Conservation (phyloP, 768 basidiomycete species). For the Kwoniella heveanensis region DNA sequence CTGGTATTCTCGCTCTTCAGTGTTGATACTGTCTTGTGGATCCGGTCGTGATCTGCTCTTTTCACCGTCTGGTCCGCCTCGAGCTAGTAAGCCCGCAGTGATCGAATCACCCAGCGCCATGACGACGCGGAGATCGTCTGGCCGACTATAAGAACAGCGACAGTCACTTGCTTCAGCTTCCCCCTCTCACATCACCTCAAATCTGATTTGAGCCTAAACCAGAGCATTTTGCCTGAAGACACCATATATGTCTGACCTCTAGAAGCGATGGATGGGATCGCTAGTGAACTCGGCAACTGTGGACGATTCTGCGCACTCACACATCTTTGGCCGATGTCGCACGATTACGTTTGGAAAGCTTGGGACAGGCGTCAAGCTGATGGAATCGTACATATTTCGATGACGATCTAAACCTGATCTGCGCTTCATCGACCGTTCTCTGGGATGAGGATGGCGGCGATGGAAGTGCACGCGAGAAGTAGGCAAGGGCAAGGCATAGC, state of each 20-base stretch:
- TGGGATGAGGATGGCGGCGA: too few species aligned
- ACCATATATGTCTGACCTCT: too few species aligned
- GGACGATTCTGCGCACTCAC: conserved; percentile 35
- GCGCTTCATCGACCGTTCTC: too few species aligned
- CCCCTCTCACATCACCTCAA: too few species aligned
- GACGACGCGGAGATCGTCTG: conserved; percentile 54
- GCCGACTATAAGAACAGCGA: conserved; percentile 44
- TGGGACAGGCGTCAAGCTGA: conserved; percentile 31
- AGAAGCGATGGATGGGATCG: too few species aligned
- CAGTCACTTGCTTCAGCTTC: too few species aligned
- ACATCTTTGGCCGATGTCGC: conserved; percentile 36
- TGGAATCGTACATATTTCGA: conserved; percentile 29
- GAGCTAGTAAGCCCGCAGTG: conserved; percentile 52
- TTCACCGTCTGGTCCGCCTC: conserved; percentile 23
- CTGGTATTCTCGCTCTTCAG: not conserved
- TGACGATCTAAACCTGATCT: too few species aligned
- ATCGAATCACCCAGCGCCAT: conserved; percentile 57
- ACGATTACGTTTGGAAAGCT: not conserved
- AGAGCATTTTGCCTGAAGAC: too few species aligned
- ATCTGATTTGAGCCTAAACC: too few species aligned
- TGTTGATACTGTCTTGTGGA: not conserved
- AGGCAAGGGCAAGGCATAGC: not conserved
- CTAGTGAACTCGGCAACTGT: too few species aligned
- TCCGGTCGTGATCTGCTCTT: not conserved
- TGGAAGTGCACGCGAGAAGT: not conserved